Conservation (phyloP, 805 yeast genomes). For the Saturnispora besseyi region DNA sequence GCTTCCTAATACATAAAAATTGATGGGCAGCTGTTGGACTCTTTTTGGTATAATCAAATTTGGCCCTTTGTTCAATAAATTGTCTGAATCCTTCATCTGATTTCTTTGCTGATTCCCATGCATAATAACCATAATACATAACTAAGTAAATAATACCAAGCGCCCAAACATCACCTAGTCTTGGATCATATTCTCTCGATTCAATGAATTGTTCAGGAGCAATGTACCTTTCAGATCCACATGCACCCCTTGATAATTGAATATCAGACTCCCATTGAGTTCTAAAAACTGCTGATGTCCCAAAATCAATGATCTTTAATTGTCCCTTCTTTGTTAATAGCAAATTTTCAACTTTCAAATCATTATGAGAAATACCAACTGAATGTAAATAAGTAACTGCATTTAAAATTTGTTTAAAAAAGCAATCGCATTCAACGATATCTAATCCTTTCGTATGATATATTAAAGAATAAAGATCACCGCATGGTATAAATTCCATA, state of each 20-base stretch:
- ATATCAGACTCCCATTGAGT: slow-evolving; percentile 81
- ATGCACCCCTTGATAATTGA: slow-evolving; percentile 60
- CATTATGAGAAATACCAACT: slow-evolving; percentile 92
- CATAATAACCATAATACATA: slow-evolving; percentile 38
- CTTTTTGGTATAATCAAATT: slow-evolving; percentile 24
- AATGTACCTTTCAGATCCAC: slow-evolving; percentile 87
- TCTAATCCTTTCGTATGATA: slow-evolving; percentile 44
- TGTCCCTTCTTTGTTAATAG: slow-evolving; percentile 58
- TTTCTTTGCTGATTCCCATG: slow-evolving; percentile 29
- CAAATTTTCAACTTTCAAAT: slow-evolving; percentile 82
- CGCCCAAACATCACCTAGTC: slow-evolving; percentile 85
- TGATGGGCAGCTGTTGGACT: slow-evolving; percentile 22
- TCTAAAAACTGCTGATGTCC: slow-evolving; percentile 82
- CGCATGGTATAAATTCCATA: slow-evolving; percentile 93
- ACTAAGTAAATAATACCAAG: slow-evolving; percentile 69
- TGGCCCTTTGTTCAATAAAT: slow-evolving; percentile 38
- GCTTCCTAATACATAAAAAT: slow-evolving; percentile 28
- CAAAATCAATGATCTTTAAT: slow-evolving; percentile 74
- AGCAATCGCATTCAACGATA: slow-evolving; percentile 74
- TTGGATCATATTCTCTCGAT: slow-evolving; percentile 56
- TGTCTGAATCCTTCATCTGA: slow-evolving; percentile 36
- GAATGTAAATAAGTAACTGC: slow-evolving; percentile 82
- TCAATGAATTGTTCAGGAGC: slow-evolving; percentile 77
- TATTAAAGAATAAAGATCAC: slow-evolving; percentile 61
- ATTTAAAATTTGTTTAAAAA: slow-evolving; percentile 73